These are phyloP conservation scores for Podila verticillata DNA, from an alignment of 192 early-diverging fungal genomes.

Conservation along the genomic window DNA sequence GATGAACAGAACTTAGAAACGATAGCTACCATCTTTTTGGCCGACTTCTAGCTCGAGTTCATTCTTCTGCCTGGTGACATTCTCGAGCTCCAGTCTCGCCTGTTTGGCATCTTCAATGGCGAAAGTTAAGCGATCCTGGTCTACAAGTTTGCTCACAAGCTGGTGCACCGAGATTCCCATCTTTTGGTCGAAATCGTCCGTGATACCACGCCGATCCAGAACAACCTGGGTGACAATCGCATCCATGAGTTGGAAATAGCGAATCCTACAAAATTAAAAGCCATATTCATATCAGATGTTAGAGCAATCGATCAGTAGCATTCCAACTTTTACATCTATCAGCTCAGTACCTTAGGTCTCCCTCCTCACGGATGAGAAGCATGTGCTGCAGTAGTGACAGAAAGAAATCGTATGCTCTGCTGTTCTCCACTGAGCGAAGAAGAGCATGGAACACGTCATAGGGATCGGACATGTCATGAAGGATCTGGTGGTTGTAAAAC, in stretches of 20 bases:
- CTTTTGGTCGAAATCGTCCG: constrained; percentile 67
- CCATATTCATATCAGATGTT: not conserved
- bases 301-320: not conserved
- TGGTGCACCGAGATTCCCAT: constrained; percentile 74
- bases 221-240: constrained; percentile 81
- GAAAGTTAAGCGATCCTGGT: constrained; percentile 76
- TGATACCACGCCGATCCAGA: constrained; percentile 71
- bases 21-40: constrained; percentile 65
- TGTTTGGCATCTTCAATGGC: constrained; percentile 76
- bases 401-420: constrained; percentile 76
- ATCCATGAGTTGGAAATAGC: constrained; percentile 85
- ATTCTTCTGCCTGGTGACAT: constrained; percentile 72
- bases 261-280: constrained; percentile 54
- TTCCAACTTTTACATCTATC: not conserved
- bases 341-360: constrained; percentile 56
- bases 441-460: constrained; percentile 80
- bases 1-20: not conserved
- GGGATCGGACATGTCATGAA: constrained; percentile 75
- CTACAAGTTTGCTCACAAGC: constrained; percentile 77
- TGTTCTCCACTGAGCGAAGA: constrained; percentile 75
- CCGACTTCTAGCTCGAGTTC: constrained; percentile 78
- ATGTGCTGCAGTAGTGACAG: constrained; percentile 79
- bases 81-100: constrained; percentile 69
- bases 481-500: constrained; percentile 66
- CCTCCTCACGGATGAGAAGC: constrained; percentile 75